Evolutionary conservation across 1,284 basidiomycete genomes (phyloP).

Genomic region (Laetiporus sulphureus): DNA sequence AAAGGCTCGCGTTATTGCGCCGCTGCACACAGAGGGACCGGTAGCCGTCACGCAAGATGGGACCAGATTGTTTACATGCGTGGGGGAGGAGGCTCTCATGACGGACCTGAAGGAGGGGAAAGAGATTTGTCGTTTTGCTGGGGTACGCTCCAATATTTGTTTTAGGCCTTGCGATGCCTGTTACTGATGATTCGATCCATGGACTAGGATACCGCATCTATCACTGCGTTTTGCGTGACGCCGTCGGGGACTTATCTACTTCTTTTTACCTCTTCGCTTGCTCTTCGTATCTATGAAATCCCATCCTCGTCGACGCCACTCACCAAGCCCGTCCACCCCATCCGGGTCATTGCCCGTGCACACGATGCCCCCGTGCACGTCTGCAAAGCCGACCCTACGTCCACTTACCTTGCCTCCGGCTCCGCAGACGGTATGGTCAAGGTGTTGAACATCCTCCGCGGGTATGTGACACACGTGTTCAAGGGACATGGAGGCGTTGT

Average conservation of each 20-base stretch:
- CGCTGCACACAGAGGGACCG: conserved; percentile 85
- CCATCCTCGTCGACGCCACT: conserved; percentile 39
- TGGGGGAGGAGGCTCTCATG: conserved; percentile 80
- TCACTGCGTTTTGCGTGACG: conserved; percentile 60
- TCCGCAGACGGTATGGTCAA: conserved; percentile 95
- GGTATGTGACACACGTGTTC: conserved; percentile 92
- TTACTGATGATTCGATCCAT: no score
- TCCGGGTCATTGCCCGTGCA: conserved; percentile 73
- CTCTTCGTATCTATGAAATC: conserved; percentile 64
- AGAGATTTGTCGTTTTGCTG: conserved; percentile 74
- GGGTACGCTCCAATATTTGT: conserved; percentile 47
- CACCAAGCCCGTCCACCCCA: conserved; percentile 48
- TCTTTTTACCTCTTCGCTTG: conserved; percentile 63
- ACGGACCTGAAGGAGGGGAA: conserved; percentile 74
- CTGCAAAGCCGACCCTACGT: conserved; percentile 80
- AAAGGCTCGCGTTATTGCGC: conserved; percentile 62
- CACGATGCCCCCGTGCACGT: conserved; percentile 94
- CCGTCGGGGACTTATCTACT: conserved; percentile 56
- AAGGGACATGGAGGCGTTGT: conserved; percentile 96
- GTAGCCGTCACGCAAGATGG: conserved; percentile 81
- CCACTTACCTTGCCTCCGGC: conserved; percentile 88
- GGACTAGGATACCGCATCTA: conserved; percentile 66
- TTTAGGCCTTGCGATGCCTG: neutral
- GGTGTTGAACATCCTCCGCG: conserved; percentile 89
- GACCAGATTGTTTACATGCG: conserved; percentile 74